Evolutionary conservation across 2,329 filamentous ascomycete genomes (phyloP), one percentile per base, ranked within the genome.

Genomic region (Microthyrium microscopicum): DNA sequence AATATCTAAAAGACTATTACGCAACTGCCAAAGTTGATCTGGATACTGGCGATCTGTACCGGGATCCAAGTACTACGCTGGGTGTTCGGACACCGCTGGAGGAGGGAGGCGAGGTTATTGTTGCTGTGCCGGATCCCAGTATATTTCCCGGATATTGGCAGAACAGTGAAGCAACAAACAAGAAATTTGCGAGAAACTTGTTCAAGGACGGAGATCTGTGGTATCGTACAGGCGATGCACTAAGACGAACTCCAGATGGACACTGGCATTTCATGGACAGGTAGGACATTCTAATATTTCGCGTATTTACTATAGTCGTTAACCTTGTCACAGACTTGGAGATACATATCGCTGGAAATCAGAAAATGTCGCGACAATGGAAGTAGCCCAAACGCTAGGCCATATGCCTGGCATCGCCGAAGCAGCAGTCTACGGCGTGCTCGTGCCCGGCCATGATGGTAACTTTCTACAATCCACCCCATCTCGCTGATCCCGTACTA

Each of bases 101-200:
- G 11, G 61, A 70, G 26, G 78, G 78, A 3, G 78, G 79, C n/a
- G 79, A 87, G 53, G 77, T 85, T 11, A 54, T 85, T 19, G 68
- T 82, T n/a, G 55, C 61, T 1, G 60, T 77, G 12, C 64, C 70
- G 0, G 56, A 62, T 31, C 64, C 69, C 28, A 54, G 65, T 8
- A 58, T 58, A 5, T 85, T 79, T 48, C 64, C 68, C 9, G 79
- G 79, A 1, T 85, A 85, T 50, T 76, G 70, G 53, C 67, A 70
- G 38, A 75, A 82, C 46, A 60, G 64, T 0, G 64, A 69, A 24
- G 78, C 77, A 0, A 81, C 77, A 0, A 50, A 60, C 9, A 73
- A 73, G 52, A 59, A 56, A 37, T 62, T 63, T 39, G 55, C 55
- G 35, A 53, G 54, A 9, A 51, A 62, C 39, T 55, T 64, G 4